Base-by-base conservation (phyloP, 768 basidiomycete genomes). In the Tephrocybe sp. region DNA sequence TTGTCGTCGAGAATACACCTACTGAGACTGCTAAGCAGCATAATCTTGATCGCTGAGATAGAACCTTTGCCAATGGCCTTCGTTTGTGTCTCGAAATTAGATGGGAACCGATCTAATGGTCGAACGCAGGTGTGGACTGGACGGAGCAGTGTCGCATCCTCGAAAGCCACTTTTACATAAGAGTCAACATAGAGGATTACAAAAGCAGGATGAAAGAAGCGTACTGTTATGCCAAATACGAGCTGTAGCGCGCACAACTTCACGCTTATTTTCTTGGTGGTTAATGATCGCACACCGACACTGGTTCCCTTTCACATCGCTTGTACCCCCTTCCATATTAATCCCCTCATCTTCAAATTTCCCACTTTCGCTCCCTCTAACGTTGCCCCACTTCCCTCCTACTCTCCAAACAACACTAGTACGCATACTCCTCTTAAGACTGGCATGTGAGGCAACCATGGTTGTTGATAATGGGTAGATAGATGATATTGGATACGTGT, bases 211-310 rank as follows among this genome's bases (percentile, higher is more conserved):
- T 18, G 41, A 18, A 15, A 41, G 4, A 25, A 31, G 44, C 75
- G 8, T 40, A 81, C 79, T 72, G 49, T 79, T 75, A 45, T 76
- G 82, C 94, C 95, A 98, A 24, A 87, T 87, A 27, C 96, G 76
- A 3, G 86, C 82, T 0, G 89, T 87, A 2, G 82, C 80, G 57
- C 92, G 95, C 3, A 98, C 87, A 32, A 99, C 71, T 67, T 99
- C 97, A n/a, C 89, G 83, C 60, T 87, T 92, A 68, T 97, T 98
- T 60, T 90, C 89, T 31, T 84, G 80, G 65, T 98, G 92, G 62
- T 99, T 98, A 32, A 98, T 86, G 44, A 98, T 86, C 95, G 83
- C 28, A 92, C 66, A 47, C 90, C 86, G 19, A 99, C 70, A 58
- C 90, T 94, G 82, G n/a, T n/a, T n/a, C n/a, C n/a, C n/a, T n/a